Evolutionary conservation across 1,284 basidiomycete genomes (phyloP), one percentile per base, ranked within the genome.

Genomic region (Schizophyllum amplum): DNA sequence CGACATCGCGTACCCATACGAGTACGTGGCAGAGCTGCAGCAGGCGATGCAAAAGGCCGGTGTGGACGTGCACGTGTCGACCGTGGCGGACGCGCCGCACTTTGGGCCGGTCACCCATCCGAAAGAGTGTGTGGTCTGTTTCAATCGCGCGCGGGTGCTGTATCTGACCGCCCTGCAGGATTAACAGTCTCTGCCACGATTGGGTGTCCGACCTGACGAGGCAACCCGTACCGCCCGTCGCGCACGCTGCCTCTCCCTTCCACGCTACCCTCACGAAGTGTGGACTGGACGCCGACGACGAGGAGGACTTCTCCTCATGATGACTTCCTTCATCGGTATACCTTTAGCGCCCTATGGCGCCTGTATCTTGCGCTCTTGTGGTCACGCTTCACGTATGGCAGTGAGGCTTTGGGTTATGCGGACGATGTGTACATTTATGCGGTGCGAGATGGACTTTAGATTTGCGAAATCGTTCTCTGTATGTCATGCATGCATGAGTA

Each of bases 1-100:
- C 15, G 66, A 68, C 53, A 62, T 70, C 23, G 66, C 65, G n/a
- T 70, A 70, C 55, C 52, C 59, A 5, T 49, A 64, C n/a, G 59
- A 64, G 46, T 61, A 64, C 33, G 62, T 60, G 9, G 56, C 63
- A n/a, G 63, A 65, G 47, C 63, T 68, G 25, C 54, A 60, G 47
- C 53, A 59, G 23, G 24, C 58, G 2, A 53, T 70, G 20, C 57
- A 59, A 47, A 62, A 63, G 7, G 67, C 67, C 25, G 67, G 67
- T 3, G 59, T 66, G 22, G 46, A 66, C 5, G 66, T 62, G 3
- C 52, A 60, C 20, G 52, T 70, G 9, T 56, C 62, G 6, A 59
- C 62, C 23, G 55, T 69, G n/a, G 52, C 59, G 0, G 65, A 61
- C 20, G 65, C 67, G 5, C 51, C 61, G 24, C 67, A 68, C 59